Evolutionary conservation across 176 grass and related monocot species (phyloP).

Genomic region (Tillandsia fasciculata): DNA sequence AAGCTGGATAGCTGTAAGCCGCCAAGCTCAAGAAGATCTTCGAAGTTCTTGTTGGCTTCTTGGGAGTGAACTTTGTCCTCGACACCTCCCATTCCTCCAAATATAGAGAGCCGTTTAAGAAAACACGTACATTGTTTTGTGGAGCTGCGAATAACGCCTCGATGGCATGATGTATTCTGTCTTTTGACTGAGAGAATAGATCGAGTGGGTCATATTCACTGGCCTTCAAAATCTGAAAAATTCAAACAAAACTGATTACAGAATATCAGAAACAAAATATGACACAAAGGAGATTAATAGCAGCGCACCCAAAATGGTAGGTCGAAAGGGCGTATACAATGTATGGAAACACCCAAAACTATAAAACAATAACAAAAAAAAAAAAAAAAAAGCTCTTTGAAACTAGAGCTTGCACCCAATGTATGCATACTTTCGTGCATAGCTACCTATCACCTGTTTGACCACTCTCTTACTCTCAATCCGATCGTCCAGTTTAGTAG

Average conservation of each 20-base stretch:
- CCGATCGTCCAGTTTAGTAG: too few relatives aligned
- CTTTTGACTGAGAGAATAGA: constrained; percentile 61
- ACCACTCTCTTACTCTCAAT: too few relatives aligned
- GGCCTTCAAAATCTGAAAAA: constrained; percentile 52
- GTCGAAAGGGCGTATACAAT: too few relatives aligned
- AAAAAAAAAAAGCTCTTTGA: too few relatives aligned
- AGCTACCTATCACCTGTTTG: too few relatives aligned
- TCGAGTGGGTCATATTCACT: constrained; percentile 87
- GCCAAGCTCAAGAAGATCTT: constrained; percentile 39
- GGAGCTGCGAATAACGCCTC: constrained; percentile 63
- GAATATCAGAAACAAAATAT: too few relatives aligned
- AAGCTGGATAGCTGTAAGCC: constrained; percentile 52
- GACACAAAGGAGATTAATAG: neutral
- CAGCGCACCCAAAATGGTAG: too few relatives aligned
- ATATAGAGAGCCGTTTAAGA: constrained; percentile 65
- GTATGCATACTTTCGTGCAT: too few relatives aligned
- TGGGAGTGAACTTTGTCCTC: constrained; percentile 27
- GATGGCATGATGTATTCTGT: constrained; percentile 57
- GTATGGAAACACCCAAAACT: too few relatives aligned
- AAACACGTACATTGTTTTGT: constrained; percentile 87
- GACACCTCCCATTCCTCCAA: constrained; percentile 70
- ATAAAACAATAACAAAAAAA: too few relatives aligned
- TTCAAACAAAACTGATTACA: neutral
- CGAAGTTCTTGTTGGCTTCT: constrained; percentile 32
- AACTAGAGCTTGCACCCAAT: too few relatives aligned